These are phyloP conservation scores for Plasmopara muralis DNA, from an alignment of 352 stramenopile species.

Conservation along the genomic window DNA sequence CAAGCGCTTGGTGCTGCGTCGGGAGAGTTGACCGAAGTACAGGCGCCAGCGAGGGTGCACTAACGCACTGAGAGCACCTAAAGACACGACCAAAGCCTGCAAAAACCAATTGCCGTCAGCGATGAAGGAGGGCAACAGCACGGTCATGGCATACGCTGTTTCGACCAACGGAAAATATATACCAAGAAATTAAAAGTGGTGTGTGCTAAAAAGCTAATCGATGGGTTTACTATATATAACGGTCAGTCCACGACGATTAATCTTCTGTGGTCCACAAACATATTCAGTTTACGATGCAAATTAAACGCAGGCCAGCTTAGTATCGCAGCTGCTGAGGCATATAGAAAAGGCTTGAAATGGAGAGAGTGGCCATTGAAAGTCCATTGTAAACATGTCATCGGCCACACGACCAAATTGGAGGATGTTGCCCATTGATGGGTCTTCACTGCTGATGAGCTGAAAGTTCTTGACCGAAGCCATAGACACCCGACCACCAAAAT, in stretches of 20 bases:
- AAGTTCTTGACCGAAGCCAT: conserved; percentile 88
- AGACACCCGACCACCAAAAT: conserved; percentile 80
- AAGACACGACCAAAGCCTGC: conserved; percentile 22
- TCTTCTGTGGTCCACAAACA: background rate
- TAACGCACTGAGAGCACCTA: conserved; percentile 25
- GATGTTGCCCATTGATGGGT: conserved; percentile 81
- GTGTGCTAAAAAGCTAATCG: background rate
- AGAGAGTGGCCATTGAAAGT: conserved; percentile 86
- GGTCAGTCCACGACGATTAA: background rate
- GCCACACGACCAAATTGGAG: conserved; percentile 86
- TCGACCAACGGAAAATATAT: background rate
- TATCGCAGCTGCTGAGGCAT: conserved; percentile 85
- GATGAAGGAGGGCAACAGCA: conserved; percentile 59
- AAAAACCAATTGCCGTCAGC: conserved; percentile 68
- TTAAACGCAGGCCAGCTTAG: conserved; percentile 84
- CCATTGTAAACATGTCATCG: conserved; percentile 89
- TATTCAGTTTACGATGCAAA: background rate
- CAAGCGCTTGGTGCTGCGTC: conserved; percentile 17
- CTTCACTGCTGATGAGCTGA: conserved; percentile 79
- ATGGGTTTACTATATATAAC: background rate
- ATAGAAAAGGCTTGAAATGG: conserved; percentile 86
- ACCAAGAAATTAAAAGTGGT: background rate
- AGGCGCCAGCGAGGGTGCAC: conserved; percentile 38
- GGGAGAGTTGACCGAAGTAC: conserved; percentile 17
- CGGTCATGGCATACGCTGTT: conserved; percentile 36